Evolutionary conservation across 1,139 yeast genomes (phyloP).

Genomic region (Debaryomyces subglobosus): DNA sequence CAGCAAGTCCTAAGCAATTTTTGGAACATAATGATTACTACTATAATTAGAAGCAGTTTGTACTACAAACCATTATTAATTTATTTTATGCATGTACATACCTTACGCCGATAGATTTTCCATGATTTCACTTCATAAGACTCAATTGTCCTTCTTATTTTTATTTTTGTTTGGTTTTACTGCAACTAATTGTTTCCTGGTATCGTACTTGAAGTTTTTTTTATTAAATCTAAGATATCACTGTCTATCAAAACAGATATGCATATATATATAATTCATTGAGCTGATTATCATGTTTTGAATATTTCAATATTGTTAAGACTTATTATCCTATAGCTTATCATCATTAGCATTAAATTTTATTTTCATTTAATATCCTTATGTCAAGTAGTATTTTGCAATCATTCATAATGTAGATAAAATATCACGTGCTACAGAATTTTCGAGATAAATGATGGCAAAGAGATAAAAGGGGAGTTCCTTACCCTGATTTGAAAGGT

Average conservation of each 20-base stretch:
- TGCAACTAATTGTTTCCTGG: neutral
- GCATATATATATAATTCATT: neutral
- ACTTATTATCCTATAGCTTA: neutral
- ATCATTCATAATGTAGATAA: neutral
- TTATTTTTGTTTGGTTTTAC: neutral
- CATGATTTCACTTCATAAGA: neutral
- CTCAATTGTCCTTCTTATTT: neutral
- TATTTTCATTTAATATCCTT: neutral
- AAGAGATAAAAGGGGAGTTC: slow-evolving; percentile 4
- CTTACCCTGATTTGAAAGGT: neutral
- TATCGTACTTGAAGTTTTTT: neutral
- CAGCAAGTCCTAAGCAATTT: neutral
- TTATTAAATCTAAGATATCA: neutral
- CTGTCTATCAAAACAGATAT: neutral
- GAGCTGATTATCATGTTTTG: neutral
- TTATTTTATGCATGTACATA: neutral
- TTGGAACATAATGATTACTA: neutral
- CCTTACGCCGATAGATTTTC: neutral
- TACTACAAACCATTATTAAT: neutral
- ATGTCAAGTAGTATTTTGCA: neutral
- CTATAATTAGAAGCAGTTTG: neutral
- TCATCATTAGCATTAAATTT: neutral
- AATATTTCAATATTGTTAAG: neutral
- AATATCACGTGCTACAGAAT: slow-evolving; percentile 3
- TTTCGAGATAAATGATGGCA: slow-evolving; percentile 9